These are phyloP conservation scores for Alternaria ethzedia DNA, from an alignment of 2,329 filamentous ascomycete species.

Conservation along the genomic window DNA sequence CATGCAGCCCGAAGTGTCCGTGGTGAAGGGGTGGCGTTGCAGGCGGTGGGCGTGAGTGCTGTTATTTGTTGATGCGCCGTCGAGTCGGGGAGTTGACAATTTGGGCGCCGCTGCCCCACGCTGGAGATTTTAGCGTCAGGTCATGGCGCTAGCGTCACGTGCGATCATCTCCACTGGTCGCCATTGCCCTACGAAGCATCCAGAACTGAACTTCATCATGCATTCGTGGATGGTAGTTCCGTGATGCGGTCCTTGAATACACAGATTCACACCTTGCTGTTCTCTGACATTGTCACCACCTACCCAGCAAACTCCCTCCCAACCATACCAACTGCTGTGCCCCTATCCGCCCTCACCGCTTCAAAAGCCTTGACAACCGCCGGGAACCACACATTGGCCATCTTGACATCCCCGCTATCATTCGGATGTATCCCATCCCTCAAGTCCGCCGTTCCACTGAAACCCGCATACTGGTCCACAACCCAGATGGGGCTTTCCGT, in stretches of 20 bases:
- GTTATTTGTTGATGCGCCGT: constrained; percentile 37
- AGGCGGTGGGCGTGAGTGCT: constrained; percentile 3
- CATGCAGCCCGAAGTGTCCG: constrained; percentile 9
- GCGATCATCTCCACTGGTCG: not conserved
- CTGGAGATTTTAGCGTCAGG: constrained; percentile 11
- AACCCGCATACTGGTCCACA: constrained; percentile 53
- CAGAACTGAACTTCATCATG: not conserved
- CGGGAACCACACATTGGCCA: constrained; percentile 44
- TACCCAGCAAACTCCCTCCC: constrained; percentile 1
- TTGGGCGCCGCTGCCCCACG: constrained; percentile 26
- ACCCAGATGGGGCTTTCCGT: constrained; percentile 52
- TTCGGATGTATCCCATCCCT: constrained; percentile 53
- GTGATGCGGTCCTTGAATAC: not conserved
- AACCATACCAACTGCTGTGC: not conserved
- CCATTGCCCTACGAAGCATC: not conserved
- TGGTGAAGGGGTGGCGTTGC: constrained; percentile 5
- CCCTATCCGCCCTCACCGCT: constrained; percentile 26
- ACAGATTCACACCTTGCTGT: not conserved
- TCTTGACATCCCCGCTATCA: constrained; percentile 51
- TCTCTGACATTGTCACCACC: not conserved
- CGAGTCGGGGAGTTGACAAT: constrained; percentile 24
- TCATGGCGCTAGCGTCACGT: constrained; percentile 15
- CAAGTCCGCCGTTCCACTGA: constrained; percentile 40
- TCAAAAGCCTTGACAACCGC: constrained; percentile 34
- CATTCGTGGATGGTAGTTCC: not conserved